A percentile compares a stretch with the other conserved stretches of the same genome.
Conservation (phyloP, 2,329 filamentous ascomycete species). For the Aspergillus ustus region DNA sequence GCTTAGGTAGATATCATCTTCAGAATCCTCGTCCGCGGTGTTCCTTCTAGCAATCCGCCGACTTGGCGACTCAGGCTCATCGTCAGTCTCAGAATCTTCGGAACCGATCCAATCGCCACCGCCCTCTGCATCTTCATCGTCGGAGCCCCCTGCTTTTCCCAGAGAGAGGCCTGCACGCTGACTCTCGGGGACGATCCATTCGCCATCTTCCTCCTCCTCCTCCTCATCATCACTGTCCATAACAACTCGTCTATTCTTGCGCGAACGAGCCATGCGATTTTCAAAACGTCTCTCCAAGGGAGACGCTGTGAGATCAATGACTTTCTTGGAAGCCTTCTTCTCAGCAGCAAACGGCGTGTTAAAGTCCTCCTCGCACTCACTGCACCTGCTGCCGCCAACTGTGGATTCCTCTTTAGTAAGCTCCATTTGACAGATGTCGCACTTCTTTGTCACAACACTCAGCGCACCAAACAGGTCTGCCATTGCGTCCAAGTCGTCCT, state of each 20-base stretch:
- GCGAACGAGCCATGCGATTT: conserved; percentile 31
- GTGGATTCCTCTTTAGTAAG: conserved; percentile 62
- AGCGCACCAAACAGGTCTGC: conserved; percentile 86
- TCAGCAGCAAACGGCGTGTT: conserved; percentile 57
- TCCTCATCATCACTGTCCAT: conserved; percentile 64
- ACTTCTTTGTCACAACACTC: conserved; percentile 75
- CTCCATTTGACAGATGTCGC: conserved; percentile 78
- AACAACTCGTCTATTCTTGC: conserved; percentile 50
- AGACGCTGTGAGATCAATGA: conserved; percentile 37
- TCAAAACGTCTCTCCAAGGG: conserved; percentile 27
- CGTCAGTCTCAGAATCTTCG: conserved; percentile 66
- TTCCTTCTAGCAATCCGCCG: conserved; percentile 22
- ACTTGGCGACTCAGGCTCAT: conserved; percentile 37
- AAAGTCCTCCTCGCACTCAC: conserved; percentile 76
- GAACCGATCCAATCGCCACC: conserved; percentile 78
- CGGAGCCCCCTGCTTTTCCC: conserved; percentile 79
- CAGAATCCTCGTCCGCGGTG: conserved; percentile 46
- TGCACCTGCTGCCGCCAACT: conserved; percentile 64
- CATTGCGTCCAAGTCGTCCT: conserved; percentile 76
- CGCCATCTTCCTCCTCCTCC: conserved; percentile 68
- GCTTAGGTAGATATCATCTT: conserved; percentile 44
- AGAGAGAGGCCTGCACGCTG: conserved; percentile 66
- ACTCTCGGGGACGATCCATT: conserved; percentile 77
- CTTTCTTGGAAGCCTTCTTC: conserved; percentile 49
- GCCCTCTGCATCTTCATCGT: conserved; percentile 86